A percentile compares a stretch with the other conserved stretches of the same genome.
These are phyloP conservation scores for Tuber indicum DNA, from an alignment of 495 filamentous ascomycete species.

Conservation along the genomic window DNA sequence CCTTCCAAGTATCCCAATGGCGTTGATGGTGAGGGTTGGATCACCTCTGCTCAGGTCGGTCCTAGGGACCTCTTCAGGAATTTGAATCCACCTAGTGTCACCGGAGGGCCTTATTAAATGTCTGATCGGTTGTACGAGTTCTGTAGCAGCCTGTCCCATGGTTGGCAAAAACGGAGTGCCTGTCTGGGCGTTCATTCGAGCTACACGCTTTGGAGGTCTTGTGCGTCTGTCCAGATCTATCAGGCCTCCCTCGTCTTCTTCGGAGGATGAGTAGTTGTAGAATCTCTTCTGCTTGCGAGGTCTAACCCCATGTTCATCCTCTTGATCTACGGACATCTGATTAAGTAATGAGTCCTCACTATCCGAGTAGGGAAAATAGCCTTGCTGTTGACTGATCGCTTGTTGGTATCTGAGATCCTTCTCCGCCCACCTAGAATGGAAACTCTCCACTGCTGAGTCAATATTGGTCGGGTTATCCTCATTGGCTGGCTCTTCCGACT, in stretches of 20 bases:
- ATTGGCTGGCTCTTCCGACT: not conserved
- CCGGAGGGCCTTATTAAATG: not conserved
- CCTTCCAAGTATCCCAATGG: not conserved
- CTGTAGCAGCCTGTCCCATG: not conserved
- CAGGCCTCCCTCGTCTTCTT: not conserved
- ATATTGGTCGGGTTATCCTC: not conserved
- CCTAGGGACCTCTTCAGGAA: not conserved
- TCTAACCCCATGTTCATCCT: not conserved
- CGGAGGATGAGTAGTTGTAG: not conserved
- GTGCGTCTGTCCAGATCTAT: not conserved
- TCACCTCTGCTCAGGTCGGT: not conserved
- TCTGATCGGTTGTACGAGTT: not conserved
- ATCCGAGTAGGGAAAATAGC: not conserved
- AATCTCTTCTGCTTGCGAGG: constrained; percentile 1
- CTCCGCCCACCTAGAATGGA: not conserved
- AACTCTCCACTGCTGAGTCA: not conserved
- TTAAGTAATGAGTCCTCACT: not conserved
- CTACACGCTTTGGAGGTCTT: not conserved
- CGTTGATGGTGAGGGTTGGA: not conserved
- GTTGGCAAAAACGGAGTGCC: not conserved
- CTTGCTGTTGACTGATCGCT: not conserved
- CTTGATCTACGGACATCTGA: not conserved
- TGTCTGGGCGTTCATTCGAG: constrained; percentile 1
- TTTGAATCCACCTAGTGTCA: not conserved
- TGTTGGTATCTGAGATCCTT: not conserved